Evolutionary conservation across 169 alveolate genomes (phyloP).

Genomic region (Plasmodium ovale): DNA sequence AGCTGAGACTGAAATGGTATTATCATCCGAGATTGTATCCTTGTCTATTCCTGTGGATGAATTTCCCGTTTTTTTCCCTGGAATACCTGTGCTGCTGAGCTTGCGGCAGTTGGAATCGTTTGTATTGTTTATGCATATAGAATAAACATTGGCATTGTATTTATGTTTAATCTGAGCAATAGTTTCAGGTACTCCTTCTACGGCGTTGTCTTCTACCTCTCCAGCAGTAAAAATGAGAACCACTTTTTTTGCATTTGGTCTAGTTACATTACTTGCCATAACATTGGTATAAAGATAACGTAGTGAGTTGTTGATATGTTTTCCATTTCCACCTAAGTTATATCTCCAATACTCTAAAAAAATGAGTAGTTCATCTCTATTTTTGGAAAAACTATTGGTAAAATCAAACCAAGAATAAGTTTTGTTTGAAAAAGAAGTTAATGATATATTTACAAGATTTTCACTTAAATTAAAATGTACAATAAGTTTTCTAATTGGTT

Average conservation of each 20-base stretch:
- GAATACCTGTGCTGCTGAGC: not conserved
- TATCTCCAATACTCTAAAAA: constrained; percentile 31
- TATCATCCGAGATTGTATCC: not conserved
- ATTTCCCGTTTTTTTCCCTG: not conserved
- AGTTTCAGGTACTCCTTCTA: not conserved
- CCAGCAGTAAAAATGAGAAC: constrained; percentile 25
- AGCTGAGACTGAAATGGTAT: too few relatives aligned
- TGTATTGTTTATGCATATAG: constrained; percentile 17
- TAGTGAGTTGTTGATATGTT: constrained; percentile 20
- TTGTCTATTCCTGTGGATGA: not conserved
- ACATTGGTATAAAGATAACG: constrained; percentile 17
- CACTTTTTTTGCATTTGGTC: constrained; percentile 57
- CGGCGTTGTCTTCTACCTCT: not conserved
- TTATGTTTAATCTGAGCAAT: not conserved
- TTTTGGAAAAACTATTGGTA: not conserved
- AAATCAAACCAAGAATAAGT: constrained; percentile 31
- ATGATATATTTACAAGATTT: constrained; percentile 27
- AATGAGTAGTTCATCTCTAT: constrained; percentile 19
- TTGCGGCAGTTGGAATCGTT: not conserved
- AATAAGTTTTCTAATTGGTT: constrained; percentile 24
- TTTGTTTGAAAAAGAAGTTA: constrained; percentile 24
- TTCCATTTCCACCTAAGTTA: constrained; percentile 42
- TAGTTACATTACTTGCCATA: not conserved
- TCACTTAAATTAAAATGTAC: constrained; percentile 31
- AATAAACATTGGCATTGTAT: constrained; percentile 13